Base-by-base conservation (phyloP, 495 filamentous ascomycete species). In the Chaetomium tenue region DNA sequence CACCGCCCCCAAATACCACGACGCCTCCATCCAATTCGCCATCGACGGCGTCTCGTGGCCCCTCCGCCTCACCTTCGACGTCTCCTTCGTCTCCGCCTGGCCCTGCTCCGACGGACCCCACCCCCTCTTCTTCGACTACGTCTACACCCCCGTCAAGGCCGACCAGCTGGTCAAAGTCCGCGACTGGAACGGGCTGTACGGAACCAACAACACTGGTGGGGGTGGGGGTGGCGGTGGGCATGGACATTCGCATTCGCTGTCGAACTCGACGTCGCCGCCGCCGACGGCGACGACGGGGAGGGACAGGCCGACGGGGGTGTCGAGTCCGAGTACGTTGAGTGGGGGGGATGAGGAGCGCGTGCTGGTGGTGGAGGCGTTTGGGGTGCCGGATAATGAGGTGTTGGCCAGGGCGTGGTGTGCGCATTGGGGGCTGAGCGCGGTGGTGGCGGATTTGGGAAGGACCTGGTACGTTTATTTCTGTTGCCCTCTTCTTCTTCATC, bases 401-500 rank as follows among this genome's bases (percentile, higher is more conserved):
- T 80, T 91, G 68, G 87, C 87, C 2, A 76, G 88, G 56, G 88
- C 88, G 50, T 90, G 88, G 88, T 90, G 87, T 67, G 78, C 84
- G 65, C 86, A 88, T 64, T 87, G 86, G 83, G 88, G 88, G 23
- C 72, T 89, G 60, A 83, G 80, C 51, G 88, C 87, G 0, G 73
- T 91, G 22, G 83, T 89, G 39, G 87, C 87, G 25, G 85, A 90
- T 74, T 68, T 88, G 55, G 77, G 82, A 54, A 79, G 75, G 76
- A 90, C 88, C n/a, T 91, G 88, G 82, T 84, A 57, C 72, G 79
- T 78, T 61, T 33, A 61, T 54, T 63, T 53, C 58, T 39, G 62
- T 64, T 68, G n/a, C 20, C 39, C 13, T 37, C 26, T 25, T 55
- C 25, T 26, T 39, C 44, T 42, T 37, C 33, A 3, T 37, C 9